Conservation (phyloP, 2,329 filamentous ascomycete genomes). For the Penicillium glabrum region DNA sequence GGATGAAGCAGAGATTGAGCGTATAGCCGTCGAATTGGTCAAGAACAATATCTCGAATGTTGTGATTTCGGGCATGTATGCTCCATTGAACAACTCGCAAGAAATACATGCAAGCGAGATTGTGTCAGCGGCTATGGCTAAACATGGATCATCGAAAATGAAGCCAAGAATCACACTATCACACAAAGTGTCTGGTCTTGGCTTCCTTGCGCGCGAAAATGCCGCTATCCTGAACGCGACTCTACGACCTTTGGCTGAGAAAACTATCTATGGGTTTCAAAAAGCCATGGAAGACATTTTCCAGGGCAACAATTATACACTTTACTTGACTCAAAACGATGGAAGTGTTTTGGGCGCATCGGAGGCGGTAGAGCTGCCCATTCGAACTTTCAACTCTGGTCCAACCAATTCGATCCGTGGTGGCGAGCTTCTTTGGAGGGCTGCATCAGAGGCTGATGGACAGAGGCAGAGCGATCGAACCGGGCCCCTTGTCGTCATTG, state of each 20-base stretch:
- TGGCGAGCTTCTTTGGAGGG: slow-evolving; percentile 9
- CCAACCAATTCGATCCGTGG: slow-evolving; percentile 57
- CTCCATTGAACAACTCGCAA: slow-evolving; percentile 1
- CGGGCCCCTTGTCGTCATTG: slow-evolving; percentile 54
- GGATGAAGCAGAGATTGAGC: slow-evolving; percentile 3
- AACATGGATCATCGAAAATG: neutral
- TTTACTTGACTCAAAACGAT: slow-evolving; percentile 56
- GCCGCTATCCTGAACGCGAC: slow-evolving; percentile 53
- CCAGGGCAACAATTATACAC: slow-evolving; percentile 32
- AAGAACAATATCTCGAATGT: slow-evolving; percentile 1
- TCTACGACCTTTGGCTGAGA: slow-evolving; percentile 47
- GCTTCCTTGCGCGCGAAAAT: slow-evolving; percentile 53
- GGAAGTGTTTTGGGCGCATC: slow-evolving; percentile 50
- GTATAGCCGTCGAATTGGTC: neutral
- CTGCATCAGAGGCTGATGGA: slow-evolving; percentile 36
- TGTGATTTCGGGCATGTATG: slow-evolving; percentile 8
- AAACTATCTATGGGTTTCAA: slow-evolving; percentile 49
- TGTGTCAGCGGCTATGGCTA: neutral
- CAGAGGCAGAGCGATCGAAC: slow-evolving; percentile 19
- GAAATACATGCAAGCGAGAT: neutral
- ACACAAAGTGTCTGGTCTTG: slow-evolving; percentile 50
- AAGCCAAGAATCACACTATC: slow-evolving; percentile 45
- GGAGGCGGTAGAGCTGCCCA: slow-evolving; percentile 49
- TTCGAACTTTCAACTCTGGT: slow-evolving; percentile 54
- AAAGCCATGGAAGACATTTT: slow-evolving; percentile 48